Evolutionary conservation across 2,329 filamentous ascomycete genomes (phyloP).

Genomic region (Colletotrichum sp.): DNA sequence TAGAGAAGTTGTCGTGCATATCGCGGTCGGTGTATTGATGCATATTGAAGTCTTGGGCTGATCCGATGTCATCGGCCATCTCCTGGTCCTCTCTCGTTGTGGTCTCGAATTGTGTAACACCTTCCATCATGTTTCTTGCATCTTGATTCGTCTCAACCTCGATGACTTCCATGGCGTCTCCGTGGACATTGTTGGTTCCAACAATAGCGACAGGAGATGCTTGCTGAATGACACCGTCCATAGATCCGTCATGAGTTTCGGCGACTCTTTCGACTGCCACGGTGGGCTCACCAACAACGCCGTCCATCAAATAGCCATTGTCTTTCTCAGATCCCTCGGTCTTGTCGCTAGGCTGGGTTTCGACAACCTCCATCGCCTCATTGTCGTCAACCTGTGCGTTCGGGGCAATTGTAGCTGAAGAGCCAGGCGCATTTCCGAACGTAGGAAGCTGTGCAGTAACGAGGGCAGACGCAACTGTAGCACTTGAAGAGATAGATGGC

Average conservation of each 20-base stretch:
- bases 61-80: neutral
- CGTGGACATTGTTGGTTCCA: neutral
- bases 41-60: neutral
- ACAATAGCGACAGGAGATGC: neutral
- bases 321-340: neutral
- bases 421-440: neutral
- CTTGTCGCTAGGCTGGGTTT: neutral
- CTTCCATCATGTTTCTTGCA: neutral
- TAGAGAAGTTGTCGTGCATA: neutral
- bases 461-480: neutral
- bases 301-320: neutral
- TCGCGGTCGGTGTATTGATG: neutral
- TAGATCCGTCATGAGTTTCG: neutral
- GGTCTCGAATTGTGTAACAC: neutral
- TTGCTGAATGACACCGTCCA: neutral
- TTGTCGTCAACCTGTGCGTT: neutral
- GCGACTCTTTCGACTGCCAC: neutral
- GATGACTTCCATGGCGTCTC: neutral
- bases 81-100: neutral
- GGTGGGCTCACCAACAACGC: neutral
- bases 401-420: neutral
- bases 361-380: neutral
- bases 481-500: neutral
- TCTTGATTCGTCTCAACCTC: neutral
- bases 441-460: neutral